A percentile compares a stretch with the other conserved stretches of the same genome.
These are phyloP conservation scores for Zygosaccharomyces sapae DNA, from an alignment of 1,139 yeast species.

Conservation along the genomic window DNA sequence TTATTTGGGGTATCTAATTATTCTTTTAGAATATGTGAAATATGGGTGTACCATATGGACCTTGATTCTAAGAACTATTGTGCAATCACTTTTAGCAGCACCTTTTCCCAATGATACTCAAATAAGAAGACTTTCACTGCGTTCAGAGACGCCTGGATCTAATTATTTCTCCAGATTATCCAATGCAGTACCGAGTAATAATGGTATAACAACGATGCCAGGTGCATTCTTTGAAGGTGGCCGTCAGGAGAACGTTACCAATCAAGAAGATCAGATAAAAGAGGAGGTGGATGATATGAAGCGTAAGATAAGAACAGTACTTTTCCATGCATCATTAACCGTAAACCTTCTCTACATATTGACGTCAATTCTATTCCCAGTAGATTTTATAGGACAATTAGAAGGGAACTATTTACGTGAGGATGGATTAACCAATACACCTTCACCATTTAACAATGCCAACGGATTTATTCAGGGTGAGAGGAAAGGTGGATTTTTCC, in stretches of 20 bases:
- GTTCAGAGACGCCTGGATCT: constrained; percentile 15
- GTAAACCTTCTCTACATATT: constrained; percentile 31
- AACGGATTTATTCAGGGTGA: constrained; percentile 33
- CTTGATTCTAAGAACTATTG: constrained; percentile 24
- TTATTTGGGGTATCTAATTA: constrained; percentile 26
- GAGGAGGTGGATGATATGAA: constrained; percentile 24
- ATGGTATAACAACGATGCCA: constrained; percentile 18
- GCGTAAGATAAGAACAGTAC: constrained; percentile 25
- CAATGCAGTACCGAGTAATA: constrained; percentile 20
- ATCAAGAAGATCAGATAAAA: constrained; percentile 13
- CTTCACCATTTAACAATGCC: constrained; percentile 30
- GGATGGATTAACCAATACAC: constrained; percentile 28
- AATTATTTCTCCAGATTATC: constrained; percentile 24
- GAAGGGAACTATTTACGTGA: constrained; percentile 20
- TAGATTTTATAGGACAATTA: constrained; percentile 21
- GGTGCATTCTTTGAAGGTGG: constrained; percentile 20
- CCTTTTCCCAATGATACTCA: constrained; percentile 36
- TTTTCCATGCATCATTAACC: constrained; percentile 29
- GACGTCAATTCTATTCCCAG: constrained; percentile 27
- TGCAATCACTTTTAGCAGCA: constrained; percentile 34
- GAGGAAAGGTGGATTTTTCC: constrained; percentile 36
- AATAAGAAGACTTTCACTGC: constrained; percentile 21
- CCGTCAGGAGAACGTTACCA: constrained; percentile 7
- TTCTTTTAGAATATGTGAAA: constrained; percentile 29
- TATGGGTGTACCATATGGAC: constrained; percentile 28